Evolutionary conservation across 129 eudicot genomes (phyloP).

Genomic region (Calendula officinalis): DNA sequence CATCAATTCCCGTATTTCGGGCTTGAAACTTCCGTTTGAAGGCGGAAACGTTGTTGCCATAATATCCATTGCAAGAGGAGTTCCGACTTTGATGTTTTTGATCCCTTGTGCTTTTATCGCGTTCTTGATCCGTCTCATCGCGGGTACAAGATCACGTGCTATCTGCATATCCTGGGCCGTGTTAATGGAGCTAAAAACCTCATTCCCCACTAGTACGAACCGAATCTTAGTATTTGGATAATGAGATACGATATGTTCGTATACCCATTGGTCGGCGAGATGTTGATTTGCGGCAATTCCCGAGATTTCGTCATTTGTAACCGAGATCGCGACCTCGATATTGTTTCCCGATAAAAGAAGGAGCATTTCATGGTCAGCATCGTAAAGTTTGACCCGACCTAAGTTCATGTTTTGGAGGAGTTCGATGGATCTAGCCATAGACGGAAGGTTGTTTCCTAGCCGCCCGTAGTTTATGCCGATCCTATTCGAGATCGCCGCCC

Average conservation of each 20-base stretch:
- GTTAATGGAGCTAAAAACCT: slow-evolving; percentile 44
- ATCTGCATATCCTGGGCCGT: slow-evolving; percentile 25
- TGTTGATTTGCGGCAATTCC: slow-evolving; percentile 51
- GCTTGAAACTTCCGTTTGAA: slow-evolving; percentile 50
- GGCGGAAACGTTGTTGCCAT: slow-evolving; percentile 65
- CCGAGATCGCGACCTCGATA: slow-evolving; percentile 59
- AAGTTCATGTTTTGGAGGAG: slow-evolving; percentile 40
- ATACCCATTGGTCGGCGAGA: slow-evolving; percentile 66
- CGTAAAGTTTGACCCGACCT: slow-evolving; percentile 53
- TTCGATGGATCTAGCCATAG: slow-evolving; percentile 49
- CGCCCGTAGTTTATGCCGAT: slow-evolving; percentile 74
- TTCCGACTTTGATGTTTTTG: slow-evolving; percentile 61
- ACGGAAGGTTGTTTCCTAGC: slow-evolving; percentile 57
- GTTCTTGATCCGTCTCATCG: slow-evolving; percentile 53
- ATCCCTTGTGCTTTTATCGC: slow-evolving; percentile 41
- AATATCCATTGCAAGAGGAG: slow-evolving; percentile 70
- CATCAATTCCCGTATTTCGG: slow-evolving; percentile 37
- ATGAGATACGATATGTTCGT: slow-evolving; percentile 48
- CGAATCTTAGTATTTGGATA: slow-evolving; percentile 61
- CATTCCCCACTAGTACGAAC: slow-evolving; percentile 59
- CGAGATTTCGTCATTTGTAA: slow-evolving; percentile 51
- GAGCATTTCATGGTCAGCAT: slow-evolving; percentile 60
- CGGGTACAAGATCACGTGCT: slow-evolving; percentile 61
- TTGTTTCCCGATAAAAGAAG: slow-evolving; percentile 46
- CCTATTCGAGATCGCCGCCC: slow-evolving; percentile 25